Evolutionary conservation across 352 stramenopile genomes (phyloP).

Genomic region (Phytophthora europaea): DNA sequence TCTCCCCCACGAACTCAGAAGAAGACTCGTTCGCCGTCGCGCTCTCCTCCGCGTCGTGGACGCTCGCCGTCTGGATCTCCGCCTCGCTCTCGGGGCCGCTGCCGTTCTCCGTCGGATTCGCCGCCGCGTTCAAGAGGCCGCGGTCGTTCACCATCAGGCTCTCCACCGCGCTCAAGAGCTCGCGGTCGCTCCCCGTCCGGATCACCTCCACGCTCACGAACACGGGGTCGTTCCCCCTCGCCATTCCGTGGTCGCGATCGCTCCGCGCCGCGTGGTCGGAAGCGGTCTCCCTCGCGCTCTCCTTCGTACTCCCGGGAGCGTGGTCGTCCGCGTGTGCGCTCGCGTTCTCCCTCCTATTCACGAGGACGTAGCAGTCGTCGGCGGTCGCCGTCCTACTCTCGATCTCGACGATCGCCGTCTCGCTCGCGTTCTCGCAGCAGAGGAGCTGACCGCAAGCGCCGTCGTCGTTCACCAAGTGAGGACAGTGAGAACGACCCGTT

Average conservation of each 20-base stretch:
- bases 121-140: constrained; percentile 31
- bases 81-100: constrained; percentile 19
- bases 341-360: constrained; percentile 40
- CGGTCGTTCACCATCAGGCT: constrained; percentile 24
- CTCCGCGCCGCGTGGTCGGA: constrained; percentile 30
- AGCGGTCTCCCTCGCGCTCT: constrained; percentile 33
- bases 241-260: constrained; percentile 32
- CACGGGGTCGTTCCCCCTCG: constrained; percentile 33
- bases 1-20: constrained; percentile 10
- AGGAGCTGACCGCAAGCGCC: constrained; percentile 58
- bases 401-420: constrained; percentile 46
- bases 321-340: constrained; percentile 35
- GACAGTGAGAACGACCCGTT: constrained; percentile 83
- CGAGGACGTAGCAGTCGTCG: constrained; percentile 35
- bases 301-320: constrained; percentile 31
- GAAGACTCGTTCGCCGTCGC: constrained; percentile 23
- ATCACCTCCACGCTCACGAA: constrained; percentile 35
- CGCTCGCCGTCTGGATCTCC: constrained; percentile 31
- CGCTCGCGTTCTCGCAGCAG: constrained; percentile 54
- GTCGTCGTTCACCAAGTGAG: constrained; percentile 53
- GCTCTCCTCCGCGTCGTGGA: constrained; percentile 12
- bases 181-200: constrained; percentile 42
- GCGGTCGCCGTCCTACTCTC: constrained; percentile 45
- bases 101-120: constrained; percentile 38
- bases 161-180: constrained; percentile 28